Conservation (phyloP, 306 rosid species). For the Benincasa hispida region DNA sequence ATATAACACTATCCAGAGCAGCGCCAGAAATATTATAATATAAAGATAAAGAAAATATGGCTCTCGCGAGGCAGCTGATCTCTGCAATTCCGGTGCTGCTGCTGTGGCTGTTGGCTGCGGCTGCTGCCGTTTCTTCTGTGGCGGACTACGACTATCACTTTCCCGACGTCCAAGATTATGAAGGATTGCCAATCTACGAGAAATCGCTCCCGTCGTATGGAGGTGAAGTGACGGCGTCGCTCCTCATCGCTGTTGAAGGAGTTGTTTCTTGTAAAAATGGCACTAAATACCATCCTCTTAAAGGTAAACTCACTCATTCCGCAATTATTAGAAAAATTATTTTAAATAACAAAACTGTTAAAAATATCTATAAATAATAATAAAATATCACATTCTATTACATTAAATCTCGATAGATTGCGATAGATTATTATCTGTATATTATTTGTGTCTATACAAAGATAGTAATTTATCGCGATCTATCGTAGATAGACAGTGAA, state of each 20-base stretch:
- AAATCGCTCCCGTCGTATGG: neutral
- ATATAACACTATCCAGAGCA: neutral
- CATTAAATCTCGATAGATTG: no score
- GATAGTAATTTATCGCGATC: no score
- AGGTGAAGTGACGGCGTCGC: neutral
- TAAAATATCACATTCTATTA: no score
- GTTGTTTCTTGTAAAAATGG: conserved; percentile 1
- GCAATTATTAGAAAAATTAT: no score
- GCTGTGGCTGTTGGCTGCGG: neutral
- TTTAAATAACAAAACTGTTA: no score
- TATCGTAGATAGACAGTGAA: no score
- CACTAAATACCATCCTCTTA: neutral
- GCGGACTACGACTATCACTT: neutral
- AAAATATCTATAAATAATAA: no score
- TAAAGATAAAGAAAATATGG: neutral
- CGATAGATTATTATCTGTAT: no score
- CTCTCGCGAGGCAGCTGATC: neutral
- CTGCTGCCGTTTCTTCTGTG: neutral
- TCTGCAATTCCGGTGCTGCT: neutral
- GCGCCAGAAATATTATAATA: neutral
- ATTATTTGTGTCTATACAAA: no score
- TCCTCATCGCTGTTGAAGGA: neutral
- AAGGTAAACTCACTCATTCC: neutral
- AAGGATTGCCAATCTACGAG: neutral
- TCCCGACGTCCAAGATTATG: neutral